Percentiles rank a stretch among this genome's conserved stretches.
phyloP scores from a whole-genome alignment of 192 early-diverging fungal species.

The Linnemannia schmuckeri region DNA sequence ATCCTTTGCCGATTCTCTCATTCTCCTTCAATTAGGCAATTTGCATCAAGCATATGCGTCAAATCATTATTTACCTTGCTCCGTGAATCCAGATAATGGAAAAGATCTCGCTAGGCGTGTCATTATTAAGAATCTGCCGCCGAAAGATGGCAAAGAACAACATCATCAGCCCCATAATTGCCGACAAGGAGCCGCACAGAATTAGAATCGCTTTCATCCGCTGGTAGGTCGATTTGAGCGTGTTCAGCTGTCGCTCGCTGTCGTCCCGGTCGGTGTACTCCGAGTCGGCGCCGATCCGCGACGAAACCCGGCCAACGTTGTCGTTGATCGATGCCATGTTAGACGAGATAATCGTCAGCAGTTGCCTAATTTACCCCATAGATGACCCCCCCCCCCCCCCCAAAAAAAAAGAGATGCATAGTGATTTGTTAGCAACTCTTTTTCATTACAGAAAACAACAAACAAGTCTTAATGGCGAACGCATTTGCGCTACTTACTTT shows the following conservation, averaged over 20 bases:
- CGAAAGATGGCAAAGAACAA: constrained; percentile 51
- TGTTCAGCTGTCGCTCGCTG: constrained; percentile 51
- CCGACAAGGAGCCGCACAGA: constrained; percentile 44
- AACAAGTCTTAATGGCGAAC: not conserved
- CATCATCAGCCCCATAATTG: constrained; percentile 56
- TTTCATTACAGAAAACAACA: not conserved
- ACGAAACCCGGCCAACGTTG: constrained; percentile 46
- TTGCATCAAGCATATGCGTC: not conserved
- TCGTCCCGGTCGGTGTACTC: constrained; percentile 54
- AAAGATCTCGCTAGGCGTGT: constrained; percentile 41
- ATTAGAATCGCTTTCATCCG: constrained; percentile 45
- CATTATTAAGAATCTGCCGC: constrained; percentile 39
- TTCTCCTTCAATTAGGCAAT: too few relatives aligned
- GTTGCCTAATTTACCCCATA: constrained; percentile 15
- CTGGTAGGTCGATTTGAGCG: constrained; percentile 47
- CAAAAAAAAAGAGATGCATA: not conserved
- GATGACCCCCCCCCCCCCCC: too few relatives aligned
- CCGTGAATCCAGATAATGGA: constrained; percentile 52
- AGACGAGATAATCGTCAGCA: constrained; percentile 54
- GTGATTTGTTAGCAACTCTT: not conserved
- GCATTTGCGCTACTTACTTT: constrained; percentile 33
- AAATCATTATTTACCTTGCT: constrained; percentile 28
- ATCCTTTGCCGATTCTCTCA: not conserved
- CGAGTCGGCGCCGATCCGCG: constrained; percentile 47
- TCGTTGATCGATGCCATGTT: constrained; percentile 56